Evolutionary conservation across 306 rosid genomes (phyloP), one percentile per base, ranked within the genome.

Genomic region (Vigna nakashimae): DNA sequence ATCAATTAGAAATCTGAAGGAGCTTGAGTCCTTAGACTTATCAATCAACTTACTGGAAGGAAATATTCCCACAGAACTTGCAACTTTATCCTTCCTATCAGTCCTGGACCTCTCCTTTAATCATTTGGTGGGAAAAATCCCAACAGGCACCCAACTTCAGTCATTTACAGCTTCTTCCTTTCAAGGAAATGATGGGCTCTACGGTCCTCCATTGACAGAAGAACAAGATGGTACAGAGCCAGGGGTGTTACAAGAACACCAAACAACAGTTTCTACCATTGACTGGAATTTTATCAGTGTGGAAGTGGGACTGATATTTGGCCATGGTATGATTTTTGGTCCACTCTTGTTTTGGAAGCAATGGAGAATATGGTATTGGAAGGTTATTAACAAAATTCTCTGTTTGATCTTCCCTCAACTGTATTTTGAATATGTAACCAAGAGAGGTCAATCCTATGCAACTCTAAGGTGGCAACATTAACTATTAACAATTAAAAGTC

Each of bases 21-120:
- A 53, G 0, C 63, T 88, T 0, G 91, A 90, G 78, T 90, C 90
- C 52, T 70, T 90, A 45, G 91, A 88, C 78, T 60, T 88, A 2
- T 90, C 94, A 76, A 10, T 11, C 0, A 90, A 90, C 76, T 12
- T 15, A 10, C 51, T 90, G 22, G 58, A 57, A 0, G 90, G 89
- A 16, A 24, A 50, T 28, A 88, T 90, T 79, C 91, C 94, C 1
- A 0, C 0, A 1, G 73, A 76, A 51, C 9, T 90, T 24, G 48
- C 86, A 12, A 45, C 0, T 9, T 76, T 87, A 46, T 57, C 2
- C 13, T 90, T 90, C 80, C 84, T 89, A 2, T 63, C 87, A 43
- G 60, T 53, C 38, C 9, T 89, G 49, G 58, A 86, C 17, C 82
- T 89, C 48, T 89, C 88, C 0, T 68, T 11, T 26, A 85, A 89